Conservation (phyloP, 306 rosid species). For the Rosa chinensis region DNA sequence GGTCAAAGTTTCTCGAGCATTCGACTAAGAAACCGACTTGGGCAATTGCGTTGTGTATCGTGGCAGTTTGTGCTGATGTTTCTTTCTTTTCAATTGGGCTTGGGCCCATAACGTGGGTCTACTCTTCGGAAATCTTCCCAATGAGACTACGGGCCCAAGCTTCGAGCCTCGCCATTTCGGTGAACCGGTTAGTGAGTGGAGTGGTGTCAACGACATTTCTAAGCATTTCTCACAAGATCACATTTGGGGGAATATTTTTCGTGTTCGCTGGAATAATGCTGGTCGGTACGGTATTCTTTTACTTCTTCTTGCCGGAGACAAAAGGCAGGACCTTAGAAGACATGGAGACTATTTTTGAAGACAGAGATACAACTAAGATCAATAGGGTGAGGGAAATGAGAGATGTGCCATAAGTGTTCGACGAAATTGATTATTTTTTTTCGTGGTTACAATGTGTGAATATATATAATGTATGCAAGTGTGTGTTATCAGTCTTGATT, state of each 20-base stretch:
- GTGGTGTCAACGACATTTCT: conserved; percentile 66
- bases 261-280: conserved; percentile 57
- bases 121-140: conserved; percentile 75
- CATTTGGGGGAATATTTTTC: conserved; percentile 69
- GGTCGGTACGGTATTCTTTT: conserved; percentile 57
- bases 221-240: conserved; percentile 51
- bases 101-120: conserved; percentile 87
- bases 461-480: not conserved
- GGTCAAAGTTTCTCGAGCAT: conserved; percentile 48
- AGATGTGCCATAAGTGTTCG: not conserved
- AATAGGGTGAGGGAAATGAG: conserved; percentile 9
- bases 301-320: conserved; percentile 65
- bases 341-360: conserved; percentile 59
- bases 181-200: conserved; percentile 77
- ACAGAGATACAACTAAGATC: conserved; percentile 21
- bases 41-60: conserved; percentile 51
- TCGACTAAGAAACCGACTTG: conserved; percentile 40
- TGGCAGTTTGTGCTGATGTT: conserved; percentile 60
- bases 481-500: not conserved
- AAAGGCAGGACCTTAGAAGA: conserved; percentile 82
- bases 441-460: too few species aligned
- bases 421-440: not conserved
- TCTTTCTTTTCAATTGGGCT: conserved; percentile 88
- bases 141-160: conserved; percentile 70
- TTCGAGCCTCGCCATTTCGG: conserved; percentile 61